Conservation (phyloP, 345 rosid genomes). For the Populus davidiana region DNA sequence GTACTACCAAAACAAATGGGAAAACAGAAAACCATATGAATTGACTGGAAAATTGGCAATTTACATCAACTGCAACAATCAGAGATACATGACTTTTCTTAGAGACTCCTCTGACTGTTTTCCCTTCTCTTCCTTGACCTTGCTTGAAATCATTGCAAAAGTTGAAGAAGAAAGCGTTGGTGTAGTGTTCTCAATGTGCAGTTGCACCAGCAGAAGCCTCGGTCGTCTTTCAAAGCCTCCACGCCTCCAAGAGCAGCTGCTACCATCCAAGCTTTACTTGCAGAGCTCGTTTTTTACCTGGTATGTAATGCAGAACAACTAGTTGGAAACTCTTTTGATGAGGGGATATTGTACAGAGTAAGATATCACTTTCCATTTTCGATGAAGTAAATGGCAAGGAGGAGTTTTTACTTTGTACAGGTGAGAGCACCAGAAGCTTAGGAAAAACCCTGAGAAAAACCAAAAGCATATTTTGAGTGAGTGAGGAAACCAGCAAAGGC, state of each 20-base stretch:
- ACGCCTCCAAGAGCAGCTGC: constrained; percentile 36
- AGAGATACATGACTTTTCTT: constrained; percentile 13
- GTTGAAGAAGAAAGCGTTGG: constrained; percentile 17
- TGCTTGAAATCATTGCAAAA: constrained; percentile 4
- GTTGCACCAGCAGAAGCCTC: constrained; percentile 44
- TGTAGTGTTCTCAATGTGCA: constrained; percentile 11
- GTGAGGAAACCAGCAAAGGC: neutral
- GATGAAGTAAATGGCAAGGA: neutral
- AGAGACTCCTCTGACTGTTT: constrained; percentile 18
- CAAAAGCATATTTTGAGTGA: neutral
- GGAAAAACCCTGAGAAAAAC: neutral
- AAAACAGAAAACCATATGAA: neutral
- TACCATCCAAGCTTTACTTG: constrained; percentile 37
- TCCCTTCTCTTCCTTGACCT: constrained; percentile 6
- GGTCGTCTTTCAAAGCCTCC: too few relatives aligned
- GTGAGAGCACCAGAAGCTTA: neutral
- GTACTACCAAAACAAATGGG: neutral
- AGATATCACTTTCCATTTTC: neutral
- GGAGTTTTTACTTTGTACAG: neutral
- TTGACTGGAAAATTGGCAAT: neutral
- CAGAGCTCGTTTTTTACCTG: constrained; percentile 21
- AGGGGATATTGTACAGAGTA: neutral
- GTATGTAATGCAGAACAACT: too few relatives aligned
- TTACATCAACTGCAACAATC: neutral
- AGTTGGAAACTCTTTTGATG: neutral